A percentile compares a stretch with the other conserved stretches of the same genome.
phyloP scores from a whole-genome alignment of 257 asterid species.

The Fraxinus americana region DNA sequence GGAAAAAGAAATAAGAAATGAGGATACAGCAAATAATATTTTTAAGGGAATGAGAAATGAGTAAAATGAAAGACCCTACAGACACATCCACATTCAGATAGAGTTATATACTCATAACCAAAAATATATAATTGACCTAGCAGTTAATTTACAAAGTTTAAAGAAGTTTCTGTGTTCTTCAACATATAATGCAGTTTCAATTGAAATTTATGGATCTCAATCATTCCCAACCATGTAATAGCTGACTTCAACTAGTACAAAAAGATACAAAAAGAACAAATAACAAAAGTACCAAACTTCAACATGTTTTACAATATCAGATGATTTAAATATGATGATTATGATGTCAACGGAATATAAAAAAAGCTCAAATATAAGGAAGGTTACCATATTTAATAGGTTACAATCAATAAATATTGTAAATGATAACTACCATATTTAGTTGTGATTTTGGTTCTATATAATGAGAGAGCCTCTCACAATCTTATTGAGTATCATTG shows the following conservation, averaged over 20 bases:
- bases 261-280: not conserved
- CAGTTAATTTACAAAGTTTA: not conserved
- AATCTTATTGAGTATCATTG: no score
- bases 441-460: no score
- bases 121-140: not conserved
- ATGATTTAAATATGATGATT: not conserved
- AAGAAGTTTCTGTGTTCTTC: not conserved
- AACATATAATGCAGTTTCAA: not conserved
- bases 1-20: not conserved
- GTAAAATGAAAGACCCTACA: not conserved
- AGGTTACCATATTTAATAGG: no score
- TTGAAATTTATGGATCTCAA: not conserved
- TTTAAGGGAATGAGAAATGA: not conserved
- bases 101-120: not conserved
- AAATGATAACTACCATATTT: no score
- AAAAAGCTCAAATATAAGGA: no score
- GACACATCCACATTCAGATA: not conserved
- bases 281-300: not conserved
- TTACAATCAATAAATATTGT: no score
- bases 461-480: no score
- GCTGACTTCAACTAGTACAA: conserved; percentile 1
- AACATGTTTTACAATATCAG: not conserved
- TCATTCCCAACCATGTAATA: not conserved
- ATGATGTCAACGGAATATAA: not conserved
- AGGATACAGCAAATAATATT: not conserved